These are phyloP conservation scores for Ceriops decandra DNA, from an alignment of 345 rosid species.

Conservation along the genomic window DNA sequence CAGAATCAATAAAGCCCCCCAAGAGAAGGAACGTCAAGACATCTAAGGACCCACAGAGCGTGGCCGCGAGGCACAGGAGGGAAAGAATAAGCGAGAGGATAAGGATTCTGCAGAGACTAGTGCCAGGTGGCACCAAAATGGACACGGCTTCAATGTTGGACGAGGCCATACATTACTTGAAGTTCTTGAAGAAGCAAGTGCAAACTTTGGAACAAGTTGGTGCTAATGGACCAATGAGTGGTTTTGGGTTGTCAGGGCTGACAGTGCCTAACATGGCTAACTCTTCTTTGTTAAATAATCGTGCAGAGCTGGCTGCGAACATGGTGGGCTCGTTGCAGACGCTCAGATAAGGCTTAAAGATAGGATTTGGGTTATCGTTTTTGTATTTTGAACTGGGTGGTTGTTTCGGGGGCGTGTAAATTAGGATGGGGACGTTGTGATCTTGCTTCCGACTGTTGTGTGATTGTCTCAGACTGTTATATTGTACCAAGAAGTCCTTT, in stretches of 20 bases:
- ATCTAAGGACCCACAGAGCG: conserved; percentile 93
- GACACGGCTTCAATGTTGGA: conserved; percentile 95
- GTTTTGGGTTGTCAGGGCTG: conserved; percentile 30
- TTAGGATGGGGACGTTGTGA: background rate
- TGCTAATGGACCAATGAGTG: conserved; percentile 32
- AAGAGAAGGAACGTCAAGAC: conserved; percentile 81
- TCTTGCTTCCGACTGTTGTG: background rate
- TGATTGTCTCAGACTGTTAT: too few species aligned
- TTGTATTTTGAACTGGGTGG: background rate
- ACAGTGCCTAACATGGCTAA: conserved; percentile 33
- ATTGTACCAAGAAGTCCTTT: too few species aligned
- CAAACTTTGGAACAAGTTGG: conserved; percentile 70
- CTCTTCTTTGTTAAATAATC: conserved; percentile 43
- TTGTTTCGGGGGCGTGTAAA: conserved; percentile 4
- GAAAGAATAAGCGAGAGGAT: conserved; percentile 88
- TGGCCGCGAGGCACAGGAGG: conserved; percentile 84
- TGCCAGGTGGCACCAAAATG: conserved; percentile 94
- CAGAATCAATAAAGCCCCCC: conserved; percentile 79
- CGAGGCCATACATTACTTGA: conserved; percentile 90
- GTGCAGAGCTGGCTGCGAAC: conserved; percentile 39
- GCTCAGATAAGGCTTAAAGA: conserved; percentile 39
- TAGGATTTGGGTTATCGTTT: background rate
- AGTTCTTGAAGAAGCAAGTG: conserved; percentile 83
- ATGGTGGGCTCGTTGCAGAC: conserved; percentile 52
- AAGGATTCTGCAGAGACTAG: conserved; percentile 80